These are phyloP conservation scores for Phanerochaete sordida DNA, from an alignment of 768 basidiomycete species.

Conservation along the genomic window DNA sequence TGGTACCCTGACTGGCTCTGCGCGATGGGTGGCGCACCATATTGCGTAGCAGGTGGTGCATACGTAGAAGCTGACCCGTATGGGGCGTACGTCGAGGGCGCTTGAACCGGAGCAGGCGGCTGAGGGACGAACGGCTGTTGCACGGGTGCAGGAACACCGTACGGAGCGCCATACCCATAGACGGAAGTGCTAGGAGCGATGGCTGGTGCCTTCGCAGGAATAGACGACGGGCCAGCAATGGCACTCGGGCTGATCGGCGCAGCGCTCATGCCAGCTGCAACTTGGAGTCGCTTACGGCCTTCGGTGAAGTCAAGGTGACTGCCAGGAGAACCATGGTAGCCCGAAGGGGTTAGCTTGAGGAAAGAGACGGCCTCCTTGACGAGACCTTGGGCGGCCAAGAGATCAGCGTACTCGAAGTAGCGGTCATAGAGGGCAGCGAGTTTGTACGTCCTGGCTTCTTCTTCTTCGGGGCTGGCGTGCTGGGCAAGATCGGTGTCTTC, in stretches of 20 bases:
- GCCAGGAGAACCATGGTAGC: constrained; percentile 64
- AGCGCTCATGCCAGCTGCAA: constrained; percentile 31
- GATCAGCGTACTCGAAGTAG: constrained; percentile 94
- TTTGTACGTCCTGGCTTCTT: constrained; percentile 67
- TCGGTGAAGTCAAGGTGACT: constrained; percentile 35
- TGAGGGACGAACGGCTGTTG: constrained; percentile 20
- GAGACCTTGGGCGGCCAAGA: constrained; percentile 88
- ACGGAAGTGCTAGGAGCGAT: constrained; percentile 17
- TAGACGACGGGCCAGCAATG: constrained; percentile 11
- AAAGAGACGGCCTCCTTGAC: constrained; percentile 78
- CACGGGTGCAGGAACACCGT: constrained; percentile 16
- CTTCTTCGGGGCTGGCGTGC: constrained; percentile 34
- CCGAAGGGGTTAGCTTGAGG: constrained; percentile 72
- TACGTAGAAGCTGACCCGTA: constrained; percentile 20
- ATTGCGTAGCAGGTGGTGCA: constrained; percentile 32
- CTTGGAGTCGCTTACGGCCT: constrained; percentile 44
- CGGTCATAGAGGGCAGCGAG: constrained; percentile 84
- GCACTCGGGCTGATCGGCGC: constrained; percentile 24
- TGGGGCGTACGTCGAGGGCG: constrained; percentile 8
- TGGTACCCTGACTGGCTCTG: constrained; percentile 2
- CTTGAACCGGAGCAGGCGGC: constrained; percentile 13
- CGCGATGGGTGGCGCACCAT: constrained; percentile 10
- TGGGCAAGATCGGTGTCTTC: constrained; percentile 63
- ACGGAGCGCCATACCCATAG: constrained; percentile 16
- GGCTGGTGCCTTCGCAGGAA: constrained; percentile 16